Base-by-base conservation (phyloP, 352 stramenopile species). In the Phytophthora pisi region DNA sequence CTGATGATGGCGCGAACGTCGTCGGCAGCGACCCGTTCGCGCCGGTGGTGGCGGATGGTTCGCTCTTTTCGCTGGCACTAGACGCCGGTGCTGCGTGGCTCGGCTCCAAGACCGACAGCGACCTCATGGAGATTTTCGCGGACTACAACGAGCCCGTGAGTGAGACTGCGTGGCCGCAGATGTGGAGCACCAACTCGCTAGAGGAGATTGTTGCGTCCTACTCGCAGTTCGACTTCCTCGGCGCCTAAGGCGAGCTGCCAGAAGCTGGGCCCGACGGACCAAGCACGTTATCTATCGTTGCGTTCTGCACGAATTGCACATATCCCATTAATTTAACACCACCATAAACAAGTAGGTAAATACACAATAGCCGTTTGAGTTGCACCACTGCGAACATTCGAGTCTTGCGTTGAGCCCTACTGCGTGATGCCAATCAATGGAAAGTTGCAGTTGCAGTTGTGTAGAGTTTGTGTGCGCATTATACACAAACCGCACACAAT, bases 121-220 rank as follows among this genome's bases (percentile, higher is more conserved):
- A 63, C 23, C 54, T 85, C 36, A 72, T 70, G 62, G 70, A 86
- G 60, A 78, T 84, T 43, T 82, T 86, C 45, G 47, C 74, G n/a
- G 78, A 81, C 34, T 82, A 75, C 63, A 49, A 66, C 7, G 77
- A 86, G 28, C 78, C 73, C 8, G 64, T 67, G 57, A 64, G 61
- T n/a, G 69, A 79, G 9, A 7, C 64, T 4, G 54, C 43, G 7
- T 74, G 66, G 66, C 70, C 78, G 10, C 57, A 78, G 11, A 78
- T 81, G 70, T 86, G 78, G 78, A 86, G 78, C 55, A 84, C 78
- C 31, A 81, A 79, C 51, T 86, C 78, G 53, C 70, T 86, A 13
- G 78, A 84, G 40, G 68, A 74, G 46, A 66, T 84, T 47, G 65
- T 70, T 10, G 43, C 62, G 30, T 57, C 50, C 23, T 69, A 64